phyloP scores from a whole-genome alignment of 2,329 filamentous ascomycete species.

The Ophiostoma australiae region DNA sequence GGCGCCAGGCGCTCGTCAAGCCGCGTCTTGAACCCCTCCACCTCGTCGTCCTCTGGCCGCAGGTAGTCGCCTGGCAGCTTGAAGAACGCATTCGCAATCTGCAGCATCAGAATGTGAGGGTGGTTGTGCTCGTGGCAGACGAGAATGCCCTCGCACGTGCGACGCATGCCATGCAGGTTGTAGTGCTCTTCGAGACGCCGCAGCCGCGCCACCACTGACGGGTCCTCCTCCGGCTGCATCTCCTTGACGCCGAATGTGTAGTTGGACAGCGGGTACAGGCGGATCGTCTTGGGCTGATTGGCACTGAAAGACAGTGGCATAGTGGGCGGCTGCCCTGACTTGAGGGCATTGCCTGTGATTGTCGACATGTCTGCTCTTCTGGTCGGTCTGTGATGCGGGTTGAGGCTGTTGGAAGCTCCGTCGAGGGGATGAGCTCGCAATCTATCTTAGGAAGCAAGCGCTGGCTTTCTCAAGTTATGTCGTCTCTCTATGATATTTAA shows the following conservation, averaged over 20 bases:
- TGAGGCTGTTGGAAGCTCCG: neutral
- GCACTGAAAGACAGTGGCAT: constrained; percentile 79
- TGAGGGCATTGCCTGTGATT: constrained; percentile 67
- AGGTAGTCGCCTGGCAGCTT: constrained; percentile 97
- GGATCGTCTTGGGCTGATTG: constrained; percentile 84
- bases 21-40: constrained; percentile 88
- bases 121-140: constrained; percentile 99
- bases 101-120: constrained; percentile 96
- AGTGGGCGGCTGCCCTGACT: constrained; percentile 73
- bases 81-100: constrained; percentile 99
- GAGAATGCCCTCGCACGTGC: constrained; percentile 93
- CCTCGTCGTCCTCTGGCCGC: constrained; percentile 80
- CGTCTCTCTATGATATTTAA: neutral
- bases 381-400: neutral
- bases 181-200: constrained; percentile 97
- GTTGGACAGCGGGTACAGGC: constrained; percentile 91
- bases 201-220: constrained; percentile 85
- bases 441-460: neutral
- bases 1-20: constrained; percentile 92
- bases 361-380: constrained; percentile 63
- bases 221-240: constrained; percentile 95
- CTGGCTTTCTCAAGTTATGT: too few species aligned
- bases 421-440: neutral
- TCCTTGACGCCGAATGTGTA: constrained; percentile 99
- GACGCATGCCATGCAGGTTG: constrained; percentile 84